Conservation (phyloP, 169 alveolate species). For the Cryptosporidium ubiquitum region DNA sequence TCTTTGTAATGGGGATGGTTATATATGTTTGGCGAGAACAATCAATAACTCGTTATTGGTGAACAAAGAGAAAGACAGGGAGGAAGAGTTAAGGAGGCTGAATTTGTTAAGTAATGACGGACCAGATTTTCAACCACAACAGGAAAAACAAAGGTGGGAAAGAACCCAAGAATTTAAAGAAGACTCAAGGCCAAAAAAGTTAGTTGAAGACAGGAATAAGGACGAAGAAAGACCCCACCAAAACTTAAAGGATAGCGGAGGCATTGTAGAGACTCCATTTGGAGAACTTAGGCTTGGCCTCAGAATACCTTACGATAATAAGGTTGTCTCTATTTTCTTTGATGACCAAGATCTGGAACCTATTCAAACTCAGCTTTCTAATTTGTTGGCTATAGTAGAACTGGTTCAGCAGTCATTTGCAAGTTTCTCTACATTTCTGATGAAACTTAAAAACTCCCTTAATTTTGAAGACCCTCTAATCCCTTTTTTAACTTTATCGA, state of each 20-base stretch:
- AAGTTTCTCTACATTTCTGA: not conserved
- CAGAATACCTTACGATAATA: slow-evolving; percentile 40
- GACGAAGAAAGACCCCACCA: not conserved
- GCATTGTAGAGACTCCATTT: slow-evolving; percentile 70
- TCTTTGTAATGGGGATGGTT: slow-evolving; percentile 37
- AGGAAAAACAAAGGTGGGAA: not conserved
- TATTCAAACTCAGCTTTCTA: slow-evolving; percentile 48
- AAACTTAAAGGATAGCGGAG: not conserved
- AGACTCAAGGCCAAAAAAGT: not conserved
- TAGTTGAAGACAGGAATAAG: not conserved
- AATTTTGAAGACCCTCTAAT: slow-evolving; percentile 63
- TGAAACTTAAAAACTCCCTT: slow-evolving; percentile 52
- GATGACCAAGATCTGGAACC: slow-evolving; percentile 72
- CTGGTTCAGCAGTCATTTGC: slow-evolving; percentile 66
- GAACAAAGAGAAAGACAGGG: slow-evolving; percentile 4
- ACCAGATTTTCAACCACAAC: not conserved
- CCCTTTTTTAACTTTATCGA: slow-evolving; percentile 9
- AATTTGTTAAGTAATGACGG: not conserved
- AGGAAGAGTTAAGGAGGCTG: slow-evolving; percentile 11
- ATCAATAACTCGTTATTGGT: not conserved
- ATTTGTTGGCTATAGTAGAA: slow-evolving; percentile 23
- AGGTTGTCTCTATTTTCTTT: slow-evolving; percentile 56
- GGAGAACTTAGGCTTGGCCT: slow-evolving; percentile 61
- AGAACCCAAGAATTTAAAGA: not conserved
- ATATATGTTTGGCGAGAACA: slow-evolving; percentile 32